Conservation (phyloP, 2,329 filamentous ascomycete genomes). For the Neonectria ditissima region DNA sequence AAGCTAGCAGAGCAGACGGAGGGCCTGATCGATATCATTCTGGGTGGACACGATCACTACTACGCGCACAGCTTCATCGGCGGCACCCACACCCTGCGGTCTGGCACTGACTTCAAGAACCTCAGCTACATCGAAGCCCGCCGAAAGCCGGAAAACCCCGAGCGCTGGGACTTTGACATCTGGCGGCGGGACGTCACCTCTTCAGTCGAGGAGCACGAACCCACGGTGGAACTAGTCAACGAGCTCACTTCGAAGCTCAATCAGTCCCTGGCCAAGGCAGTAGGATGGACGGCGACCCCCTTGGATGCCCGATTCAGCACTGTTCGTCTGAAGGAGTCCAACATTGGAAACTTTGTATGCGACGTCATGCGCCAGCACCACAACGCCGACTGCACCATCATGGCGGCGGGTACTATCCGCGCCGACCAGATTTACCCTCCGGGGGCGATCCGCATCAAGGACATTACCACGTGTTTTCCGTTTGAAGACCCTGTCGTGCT, state of each 20-base stretch:
- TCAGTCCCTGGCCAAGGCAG: constrained; percentile 81
- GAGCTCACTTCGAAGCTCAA: constrained; percentile 79
- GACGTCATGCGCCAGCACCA: constrained; percentile 92
- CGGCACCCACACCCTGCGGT: constrained; percentile 85
- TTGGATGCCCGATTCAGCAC: constrained; percentile 90
- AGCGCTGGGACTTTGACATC: constrained; percentile 83
- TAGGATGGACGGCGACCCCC: constrained; percentile 85
- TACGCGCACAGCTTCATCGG: constrained; percentile 84
- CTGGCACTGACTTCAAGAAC: constrained; percentile 92
- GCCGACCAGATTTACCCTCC: constrained; percentile 91
- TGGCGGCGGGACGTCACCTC: constrained; percentile 79
- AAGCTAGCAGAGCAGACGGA: constrained; percentile 82
- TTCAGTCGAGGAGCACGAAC: constrained; percentile 71
- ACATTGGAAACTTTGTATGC: constrained; percentile 90
- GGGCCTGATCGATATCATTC: constrained; percentile 84
- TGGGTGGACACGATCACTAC: constrained; percentile 92
- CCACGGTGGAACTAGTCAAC: constrained; percentile 72
- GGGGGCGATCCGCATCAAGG: constrained; percentile 80
- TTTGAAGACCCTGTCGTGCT: constrained; percentile 93
- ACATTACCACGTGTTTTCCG: constrained; percentile 90
- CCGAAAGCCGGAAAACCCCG: constrained; percentile 58
- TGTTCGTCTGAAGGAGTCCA: constrained; percentile 81
- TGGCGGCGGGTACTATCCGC: constrained; percentile 87
- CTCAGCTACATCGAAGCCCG: constrained; percentile 87
- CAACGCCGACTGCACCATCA: constrained; percentile 81